These are phyloP conservation scores for Solanum commersonii DNA, from an alignment of 257 asterid species.

Conservation along the genomic window DNA sequence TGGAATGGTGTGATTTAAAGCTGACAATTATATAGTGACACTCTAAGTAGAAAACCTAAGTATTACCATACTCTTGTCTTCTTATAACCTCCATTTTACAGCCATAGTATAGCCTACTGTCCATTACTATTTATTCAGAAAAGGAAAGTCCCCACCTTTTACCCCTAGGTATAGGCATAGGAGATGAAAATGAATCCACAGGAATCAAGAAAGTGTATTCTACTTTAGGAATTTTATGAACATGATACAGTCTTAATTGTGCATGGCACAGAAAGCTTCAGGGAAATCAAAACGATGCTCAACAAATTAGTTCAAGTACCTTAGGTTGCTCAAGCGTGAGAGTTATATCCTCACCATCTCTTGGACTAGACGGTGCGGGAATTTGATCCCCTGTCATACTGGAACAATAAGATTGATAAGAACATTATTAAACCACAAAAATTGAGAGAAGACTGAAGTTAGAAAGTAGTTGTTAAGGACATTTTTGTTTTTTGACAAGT, in stretches of 20 bases:
- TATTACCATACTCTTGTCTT: background rate
- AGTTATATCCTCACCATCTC: constrained; percentile 76
- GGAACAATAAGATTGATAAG: constrained; percentile 22
- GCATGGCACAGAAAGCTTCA: background rate
- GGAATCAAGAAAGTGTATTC: background rate
- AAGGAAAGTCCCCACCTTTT: background rate
- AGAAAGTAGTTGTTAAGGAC: background rate
- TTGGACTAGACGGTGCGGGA: constrained; percentile 82
- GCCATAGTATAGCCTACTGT: background rate
- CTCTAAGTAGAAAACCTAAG: background rate
- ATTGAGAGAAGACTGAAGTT: constrained; percentile 12
- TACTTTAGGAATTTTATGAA: background rate
- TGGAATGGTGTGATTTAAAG: background rate
- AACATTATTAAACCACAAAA: constrained; percentile 77
- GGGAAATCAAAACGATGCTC: constrained; percentile 6
- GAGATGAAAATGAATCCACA: background rate
- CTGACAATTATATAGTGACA: background rate
- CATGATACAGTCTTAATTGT: background rate
- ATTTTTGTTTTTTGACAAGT: background rate
- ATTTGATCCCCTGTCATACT: constrained; percentile 94
- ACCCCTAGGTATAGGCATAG: background rate
- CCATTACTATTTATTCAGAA: background rate
- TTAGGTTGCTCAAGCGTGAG: constrained; percentile 50
- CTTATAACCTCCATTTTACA: background rate
- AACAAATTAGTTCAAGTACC: constrained; percentile 30